Evolutionary conservation across 345 rosid species (phyloP).

Genomic region (Pugionium dolabratum): DNA sequence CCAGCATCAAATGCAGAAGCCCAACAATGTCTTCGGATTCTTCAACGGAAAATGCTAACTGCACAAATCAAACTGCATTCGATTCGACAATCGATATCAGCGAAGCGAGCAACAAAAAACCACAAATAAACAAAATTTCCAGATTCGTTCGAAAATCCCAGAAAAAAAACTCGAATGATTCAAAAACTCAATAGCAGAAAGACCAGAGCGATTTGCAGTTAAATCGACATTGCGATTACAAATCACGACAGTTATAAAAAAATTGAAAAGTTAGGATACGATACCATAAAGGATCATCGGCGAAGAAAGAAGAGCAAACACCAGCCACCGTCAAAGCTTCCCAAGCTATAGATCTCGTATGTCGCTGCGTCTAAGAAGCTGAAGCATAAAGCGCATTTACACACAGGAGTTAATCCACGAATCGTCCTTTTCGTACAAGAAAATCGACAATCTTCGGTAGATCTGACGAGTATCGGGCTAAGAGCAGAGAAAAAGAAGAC

Average conservation of each 20-base stretch:
- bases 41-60: constrained; percentile 23
- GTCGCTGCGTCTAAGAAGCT: constrained; percentile 12
- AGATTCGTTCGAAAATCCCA: constrained; percentile 9
- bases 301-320: constrained; percentile 31
- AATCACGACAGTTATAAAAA: neutral
- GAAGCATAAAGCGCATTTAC: neutral
- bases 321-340: constrained; percentile 29
- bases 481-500: constrained; percentile 32
- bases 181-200: constrained; percentile 12
- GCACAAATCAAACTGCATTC: constrained; percentile 22
- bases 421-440: constrained; percentile 18
- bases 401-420: neutral
- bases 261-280: constrained; percentile 5
- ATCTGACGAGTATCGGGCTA: constrained; percentile 34
- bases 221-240: constrained; percentile 36
- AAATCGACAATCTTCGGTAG: constrained; percentile 30
- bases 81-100: constrained; percentile 4
- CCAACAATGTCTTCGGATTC: constrained; percentile 28
- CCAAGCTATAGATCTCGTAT: constrained; percentile 36
- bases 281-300: constrained; percentile 29
- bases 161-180: constrained; percentile 12
- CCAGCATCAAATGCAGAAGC: constrained; percentile 21
- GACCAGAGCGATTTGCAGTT: constrained; percentile 24
- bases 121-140: neutral
- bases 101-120: neutral